A percentile compares a stretch with the other conserved stretches of the same genome.
phyloP scores from a whole-genome alignment of 805 yeast species.

The Spathaspora passalidarum region DNA sequence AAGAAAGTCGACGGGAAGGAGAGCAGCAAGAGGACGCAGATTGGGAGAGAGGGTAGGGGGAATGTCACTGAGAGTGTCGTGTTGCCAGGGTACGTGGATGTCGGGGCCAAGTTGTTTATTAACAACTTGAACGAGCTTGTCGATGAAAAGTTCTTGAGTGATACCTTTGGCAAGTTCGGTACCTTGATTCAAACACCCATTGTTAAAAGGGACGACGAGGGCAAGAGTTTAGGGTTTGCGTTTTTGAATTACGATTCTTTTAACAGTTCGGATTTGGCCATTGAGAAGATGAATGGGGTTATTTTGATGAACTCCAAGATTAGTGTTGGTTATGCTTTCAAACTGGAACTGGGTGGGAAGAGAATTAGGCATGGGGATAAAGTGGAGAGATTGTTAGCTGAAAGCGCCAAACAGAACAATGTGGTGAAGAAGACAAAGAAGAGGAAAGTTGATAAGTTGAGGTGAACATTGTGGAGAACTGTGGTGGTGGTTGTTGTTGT shows the following conservation, averaged over 20 bases:
- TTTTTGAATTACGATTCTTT: slow-evolving; percentile 64
- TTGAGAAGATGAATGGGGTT: slow-evolving; percentile 65
- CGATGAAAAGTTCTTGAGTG: slow-evolving; percentile 54
- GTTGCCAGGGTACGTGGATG: slow-evolving; percentile 27
- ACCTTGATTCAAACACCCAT: slow-evolving; percentile 47
- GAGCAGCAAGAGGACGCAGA: slow-evolving; percentile 11
- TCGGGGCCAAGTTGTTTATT: slow-evolving; percentile 51
- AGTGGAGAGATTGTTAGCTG: slow-evolving; percentile 69
- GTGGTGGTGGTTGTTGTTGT: background rate
- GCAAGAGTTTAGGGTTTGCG: slow-evolving; percentile 60
- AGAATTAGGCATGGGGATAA: slow-evolving; percentile 71
- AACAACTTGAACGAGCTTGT: slow-evolving; percentile 67
- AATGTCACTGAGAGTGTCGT: background rate
- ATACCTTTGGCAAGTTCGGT: slow-evolving; percentile 72
- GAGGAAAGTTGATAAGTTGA: background rate
- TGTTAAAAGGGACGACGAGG: slow-evolving; percentile 46
- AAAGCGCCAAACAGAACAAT: slow-evolving; percentile 40
- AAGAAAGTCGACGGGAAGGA: slow-evolving; percentile 41
- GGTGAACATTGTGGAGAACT: background rate
- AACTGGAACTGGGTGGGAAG: slow-evolving; percentile 45
- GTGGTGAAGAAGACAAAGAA: background rate
- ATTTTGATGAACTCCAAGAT: slow-evolving; percentile 65
- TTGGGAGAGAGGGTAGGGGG: slow-evolving; percentile 10
- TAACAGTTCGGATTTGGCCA: slow-evolving; percentile 67
- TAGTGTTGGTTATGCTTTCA: slow-evolving; percentile 66